Conservation (phyloP, 192 early-diverging fungal species). For the Backusella luteola region DNA sequence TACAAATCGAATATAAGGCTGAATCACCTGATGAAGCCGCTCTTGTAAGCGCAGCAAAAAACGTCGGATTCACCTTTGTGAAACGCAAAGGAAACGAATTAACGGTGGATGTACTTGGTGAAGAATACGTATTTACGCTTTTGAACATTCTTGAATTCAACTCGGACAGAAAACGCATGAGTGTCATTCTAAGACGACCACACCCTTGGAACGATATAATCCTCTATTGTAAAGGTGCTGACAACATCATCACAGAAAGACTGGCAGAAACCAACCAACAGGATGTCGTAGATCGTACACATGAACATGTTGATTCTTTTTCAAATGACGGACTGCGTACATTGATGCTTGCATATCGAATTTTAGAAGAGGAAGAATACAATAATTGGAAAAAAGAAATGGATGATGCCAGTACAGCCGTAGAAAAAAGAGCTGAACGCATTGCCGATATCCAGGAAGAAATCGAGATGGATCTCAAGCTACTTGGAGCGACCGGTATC, state of each 20-base stretch:
- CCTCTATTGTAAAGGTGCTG: slow-evolving; percentile 92
- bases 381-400: slow-evolving; percentile 73
- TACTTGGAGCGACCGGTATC: slow-evolving; percentile 94
- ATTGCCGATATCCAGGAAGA: slow-evolving; percentile 70
- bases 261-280: slow-evolving; percentile 48
- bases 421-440: slow-evolving; percentile 71
- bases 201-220: slow-evolving; percentile 75
- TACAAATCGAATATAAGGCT: slow-evolving; percentile 56
- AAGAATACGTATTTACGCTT: slow-evolving; percentile 67
- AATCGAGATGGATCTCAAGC: slow-evolving; percentile 78
- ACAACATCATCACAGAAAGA: slow-evolving; percentile 92
- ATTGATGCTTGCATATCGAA: slow-evolving; percentile 80
- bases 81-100: slow-evolving; percentile 50
- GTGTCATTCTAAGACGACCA: slow-evolving; percentile 76
- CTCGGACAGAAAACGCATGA: slow-evolving; percentile 96
- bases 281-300: slow-evolving; percentile 53
- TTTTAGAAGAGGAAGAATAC: slow-evolving; percentile 72
- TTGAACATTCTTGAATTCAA: slow-evolving; percentile 93
- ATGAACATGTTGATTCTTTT: slow-evolving; percentile 69
- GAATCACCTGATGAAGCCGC: slow-evolving; percentile 87
- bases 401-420: slow-evolving; percentile 63
- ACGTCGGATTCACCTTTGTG: slow-evolving; percentile 77
- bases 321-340: slow-evolving; percentile 89
- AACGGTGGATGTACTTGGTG: slow-evolving; percentile 69
- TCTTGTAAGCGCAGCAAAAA: slow-evolving; percentile 74